Percentiles rank a stretch among this genome's conserved stretches.
Conservation (phyloP, 257 asterid species). For the Solanum paucissectum region DNA sequence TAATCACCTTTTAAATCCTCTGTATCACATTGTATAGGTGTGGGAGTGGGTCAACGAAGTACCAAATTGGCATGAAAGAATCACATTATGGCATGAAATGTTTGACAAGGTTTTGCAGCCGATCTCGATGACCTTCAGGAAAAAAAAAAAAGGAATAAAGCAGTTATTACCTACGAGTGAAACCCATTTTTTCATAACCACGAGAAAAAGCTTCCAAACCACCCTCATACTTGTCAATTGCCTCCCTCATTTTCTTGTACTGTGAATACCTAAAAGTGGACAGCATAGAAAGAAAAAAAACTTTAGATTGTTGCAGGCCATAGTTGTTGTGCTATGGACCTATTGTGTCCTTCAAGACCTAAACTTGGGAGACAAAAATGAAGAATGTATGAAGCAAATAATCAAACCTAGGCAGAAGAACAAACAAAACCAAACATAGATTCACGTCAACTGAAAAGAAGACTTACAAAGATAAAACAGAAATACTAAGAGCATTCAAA, state of each 20-base stretch:
- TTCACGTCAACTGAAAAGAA: background rate
- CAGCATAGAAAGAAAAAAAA: background rate
- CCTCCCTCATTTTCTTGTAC: constrained; percentile 62
- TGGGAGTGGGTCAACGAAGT: background rate
- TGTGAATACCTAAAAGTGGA: constrained; percentile 56
- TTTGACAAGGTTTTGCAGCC: background rate
- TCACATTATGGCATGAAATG: background rate
- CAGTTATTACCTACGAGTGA: constrained; percentile 62
- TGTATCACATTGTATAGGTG: background rate
- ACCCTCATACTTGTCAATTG: constrained; percentile 87
- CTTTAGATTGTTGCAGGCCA: background rate
- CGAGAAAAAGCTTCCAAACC: constrained; percentile 90
- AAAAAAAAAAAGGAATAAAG: background rate
- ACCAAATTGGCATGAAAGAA: background rate
- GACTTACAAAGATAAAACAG: background rate
- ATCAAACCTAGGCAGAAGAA: background rate
- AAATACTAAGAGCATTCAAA: background rate
- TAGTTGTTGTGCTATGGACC: background rate
- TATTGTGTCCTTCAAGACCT: background rate
- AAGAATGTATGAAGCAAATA: background rate
- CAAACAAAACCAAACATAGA: background rate
- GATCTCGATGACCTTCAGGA: background rate
- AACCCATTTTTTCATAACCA: constrained; percentile 91
- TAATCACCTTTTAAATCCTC: background rate
- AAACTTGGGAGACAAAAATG: background rate